Base-by-base conservation (phyloP, 768 basidiomycete genomes). In the Amanita muscaria region DNA sequence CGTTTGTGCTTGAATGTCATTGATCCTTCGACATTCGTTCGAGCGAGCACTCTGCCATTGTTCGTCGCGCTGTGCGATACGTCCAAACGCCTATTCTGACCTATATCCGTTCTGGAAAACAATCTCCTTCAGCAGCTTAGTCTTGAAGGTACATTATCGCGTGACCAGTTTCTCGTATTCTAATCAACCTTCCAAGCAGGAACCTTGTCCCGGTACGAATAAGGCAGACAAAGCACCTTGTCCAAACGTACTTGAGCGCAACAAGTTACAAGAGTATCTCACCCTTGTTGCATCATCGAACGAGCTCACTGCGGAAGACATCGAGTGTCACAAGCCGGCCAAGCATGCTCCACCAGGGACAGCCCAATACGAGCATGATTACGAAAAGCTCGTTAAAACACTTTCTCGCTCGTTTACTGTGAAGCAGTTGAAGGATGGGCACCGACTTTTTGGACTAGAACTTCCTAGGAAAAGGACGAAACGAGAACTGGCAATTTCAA, bases 391-490 rank as follows among this genome's bases (percentile, higher is more conserved):
- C n/a, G 49, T 76, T 25, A 67, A 74, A 39, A 67, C 59, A 2
- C 63, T 88, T 15, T 69, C 70, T 47, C 71, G 70, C 18, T 76
- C 84, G 14, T 88, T 88, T 59, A 81, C 70, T 50, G 68, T 64
- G 45, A 63, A 67, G 22, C 85, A 88, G 55, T 65, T 88, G 21
- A 72, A 69, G 27, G 54, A 64, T 27, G 79, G 85, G 51, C 53
- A 75, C 9, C 58, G 65, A 44, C 53, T 74, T 32, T 79, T 79
- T 52, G 65, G 64, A 15, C 54, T 79, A 21, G 56, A 62, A 5
- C 51, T 48, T 18, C 61, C 61, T 32, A 55, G 49, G 4, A 61
- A 54, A 34, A 56, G 59, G 39, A 66, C 57, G 34, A 77, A 74
- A 53, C 53, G 58, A 46, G 54, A 64, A 29, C 64, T 60, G 51